A percentile compares a stretch with the other conserved stretches of the same genome.
Conservation (phyloP, 768 basidiomycete genomes). For the Mycena amicta region DNA sequence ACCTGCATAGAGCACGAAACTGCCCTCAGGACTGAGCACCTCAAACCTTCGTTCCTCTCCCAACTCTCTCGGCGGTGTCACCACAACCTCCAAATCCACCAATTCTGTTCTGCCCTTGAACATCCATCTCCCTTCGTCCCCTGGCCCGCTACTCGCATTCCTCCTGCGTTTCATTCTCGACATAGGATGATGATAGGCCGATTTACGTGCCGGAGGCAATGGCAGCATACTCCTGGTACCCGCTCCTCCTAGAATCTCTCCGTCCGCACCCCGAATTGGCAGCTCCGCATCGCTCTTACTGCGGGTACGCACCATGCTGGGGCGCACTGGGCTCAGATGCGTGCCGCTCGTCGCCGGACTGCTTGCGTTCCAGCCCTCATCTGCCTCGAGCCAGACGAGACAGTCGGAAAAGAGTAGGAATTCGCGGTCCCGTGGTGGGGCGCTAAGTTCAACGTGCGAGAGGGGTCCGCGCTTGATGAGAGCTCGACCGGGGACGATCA, state of each 20-base stretch:
- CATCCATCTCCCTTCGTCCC: constrained; percentile 67
- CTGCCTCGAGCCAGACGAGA: constrained; percentile 69
- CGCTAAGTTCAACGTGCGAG: constrained; percentile 56
- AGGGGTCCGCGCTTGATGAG: constrained; percentile 71
- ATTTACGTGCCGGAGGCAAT: constrained; percentile 23
- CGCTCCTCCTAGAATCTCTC: constrained; percentile 15
- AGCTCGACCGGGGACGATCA: constrained; percentile 80
- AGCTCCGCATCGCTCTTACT: constrained; percentile 68
- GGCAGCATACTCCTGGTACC: constrained; percentile 21
- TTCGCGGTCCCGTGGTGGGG: constrained; percentile 57
- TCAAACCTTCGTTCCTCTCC: constrained; percentile 67
- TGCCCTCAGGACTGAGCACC: constrained; percentile 74
- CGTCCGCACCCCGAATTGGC: constrained; percentile 25
- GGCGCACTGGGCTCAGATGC: constrained; percentile 21
- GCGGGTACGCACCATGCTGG: constrained; percentile 45
- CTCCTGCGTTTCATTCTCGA: constrained; percentile 26
- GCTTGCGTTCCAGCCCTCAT: constrained; percentile 30
- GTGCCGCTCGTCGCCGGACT: constrained; percentile 2
- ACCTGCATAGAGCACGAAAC: constrained; percentile 77
- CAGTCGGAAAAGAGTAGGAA: constrained; percentile 86
- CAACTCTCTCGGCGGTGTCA: constrained; percentile 46
- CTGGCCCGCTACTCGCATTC: constrained; percentile 30
- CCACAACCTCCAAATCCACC: constrained; percentile 76
- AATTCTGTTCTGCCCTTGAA: constrained; percentile 72
- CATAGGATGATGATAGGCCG: constrained; percentile 27